Evolutionary conservation across 2,329 filamentous ascomycete genomes (phyloP).

Genomic region (Colletotrichum spinosum): DNA sequence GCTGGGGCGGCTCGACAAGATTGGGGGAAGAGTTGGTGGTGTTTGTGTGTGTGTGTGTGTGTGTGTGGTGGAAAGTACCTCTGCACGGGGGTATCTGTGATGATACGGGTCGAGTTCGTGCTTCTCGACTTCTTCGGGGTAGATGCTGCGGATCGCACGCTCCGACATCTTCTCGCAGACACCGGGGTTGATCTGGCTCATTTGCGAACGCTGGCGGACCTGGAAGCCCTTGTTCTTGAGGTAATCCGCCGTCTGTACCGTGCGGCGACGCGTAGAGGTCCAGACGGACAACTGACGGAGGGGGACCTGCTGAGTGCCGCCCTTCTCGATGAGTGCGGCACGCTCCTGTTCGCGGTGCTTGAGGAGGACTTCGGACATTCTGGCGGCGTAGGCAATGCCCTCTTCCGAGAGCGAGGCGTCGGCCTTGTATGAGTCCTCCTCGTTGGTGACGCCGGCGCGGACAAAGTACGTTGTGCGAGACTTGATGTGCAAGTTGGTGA

Average conservation of each 20-base stretch:
- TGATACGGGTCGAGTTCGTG: slow-evolving; percentile 97
- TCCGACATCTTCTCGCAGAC: slow-evolving; percentile 96
- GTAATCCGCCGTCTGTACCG: slow-evolving; percentile 88
- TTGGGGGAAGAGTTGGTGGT: too few species aligned
- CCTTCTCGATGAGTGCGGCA: slow-evolving; percentile 73
- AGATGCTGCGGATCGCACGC: slow-evolving; percentile 80
- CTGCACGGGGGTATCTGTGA: slow-evolving; percentile 93
- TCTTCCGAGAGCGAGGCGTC: slow-evolving; percentile 87
- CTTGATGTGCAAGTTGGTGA: slow-evolving; percentile 98
- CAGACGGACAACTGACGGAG: slow-evolving; percentile 88
- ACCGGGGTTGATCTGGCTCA: slow-evolving; percentile 97
- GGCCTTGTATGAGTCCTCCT: slow-evolving; percentile 91
- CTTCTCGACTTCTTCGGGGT: slow-evolving; percentile 91
- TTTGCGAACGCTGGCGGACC: slow-evolving; percentile 91
- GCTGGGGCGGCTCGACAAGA: not conserved
- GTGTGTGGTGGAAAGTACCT: slow-evolving; percentile 64
- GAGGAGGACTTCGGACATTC: slow-evolving; percentile 87
- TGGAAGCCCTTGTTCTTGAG: slow-evolving; percentile 85
- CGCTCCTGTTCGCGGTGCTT: slow-evolving; percentile 87
- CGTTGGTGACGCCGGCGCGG: slow-evolving; percentile 85
- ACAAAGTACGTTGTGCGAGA: slow-evolving; percentile 93
- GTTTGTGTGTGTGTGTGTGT: too few species aligned
- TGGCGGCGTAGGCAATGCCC: slow-evolving; percentile 82
- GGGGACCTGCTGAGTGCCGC: slow-evolving; percentile 71
- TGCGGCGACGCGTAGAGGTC: slow-evolving; percentile 92